Conservation (phyloP, 306 rosid genomes). For the Datisca glomerata region DNA sequence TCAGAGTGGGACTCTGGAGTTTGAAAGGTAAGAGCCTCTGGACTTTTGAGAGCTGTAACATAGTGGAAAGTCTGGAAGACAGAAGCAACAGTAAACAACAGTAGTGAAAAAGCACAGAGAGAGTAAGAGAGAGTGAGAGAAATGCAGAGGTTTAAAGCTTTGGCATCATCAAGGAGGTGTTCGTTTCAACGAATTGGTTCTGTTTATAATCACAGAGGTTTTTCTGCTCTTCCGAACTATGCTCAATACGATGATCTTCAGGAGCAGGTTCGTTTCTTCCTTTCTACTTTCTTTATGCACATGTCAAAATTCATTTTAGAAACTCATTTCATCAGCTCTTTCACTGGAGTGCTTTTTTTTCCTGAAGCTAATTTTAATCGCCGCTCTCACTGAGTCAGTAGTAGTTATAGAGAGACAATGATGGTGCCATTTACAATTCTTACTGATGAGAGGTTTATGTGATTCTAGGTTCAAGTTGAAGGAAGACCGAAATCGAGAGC, state of each 20-base stretch:
- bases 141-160: slow-evolving; percentile 58
- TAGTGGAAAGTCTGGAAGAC: neutral
- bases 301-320: too few relatives aligned
- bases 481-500: slow-evolving; percentile 79
- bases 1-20: too few relatives aligned
- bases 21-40: too few relatives aligned
- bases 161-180: slow-evolving; percentile 24
- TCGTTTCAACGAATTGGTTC: slow-evolving; percentile 22
- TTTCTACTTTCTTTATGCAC: neutral
- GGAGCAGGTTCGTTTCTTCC: slow-evolving; percentile 31
- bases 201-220: slow-evolving; percentile 25
- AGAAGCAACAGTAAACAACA: neutral
- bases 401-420: neutral
- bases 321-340: too few relatives aligned
- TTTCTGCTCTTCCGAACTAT: slow-evolving; percentile 49
- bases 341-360: too few relatives aligned
- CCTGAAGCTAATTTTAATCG: neutral
- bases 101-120: neutral
- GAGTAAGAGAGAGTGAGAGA: slow-evolving; percentile 6
- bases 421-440: too few relatives aligned
- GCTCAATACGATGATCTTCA: slow-evolving; percentile 29
- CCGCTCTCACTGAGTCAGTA: too few relatives aligned
- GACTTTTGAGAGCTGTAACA: neutral
- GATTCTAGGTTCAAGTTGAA: slow-evolving; percentile 61
- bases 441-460: slow-evolving; percentile 3